phyloP scores from a whole-genome alignment of 495 filamentous ascomycete species.

The Xylaria flabelliformis region DNA sequence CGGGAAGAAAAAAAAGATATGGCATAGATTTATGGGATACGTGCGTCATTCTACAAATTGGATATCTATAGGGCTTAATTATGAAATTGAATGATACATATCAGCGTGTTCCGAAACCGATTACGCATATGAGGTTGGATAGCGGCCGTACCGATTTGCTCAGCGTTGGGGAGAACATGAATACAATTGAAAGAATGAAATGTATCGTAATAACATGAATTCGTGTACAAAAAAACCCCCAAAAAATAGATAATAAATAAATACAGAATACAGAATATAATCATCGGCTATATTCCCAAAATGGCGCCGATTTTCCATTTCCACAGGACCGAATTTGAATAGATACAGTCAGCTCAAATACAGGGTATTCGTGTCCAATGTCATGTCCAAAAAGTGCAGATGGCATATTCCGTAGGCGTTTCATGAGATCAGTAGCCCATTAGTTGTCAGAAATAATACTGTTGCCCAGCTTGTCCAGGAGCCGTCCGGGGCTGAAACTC shows the following conservation, averaged over 20 bases:
- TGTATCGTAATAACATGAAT: not conserved
- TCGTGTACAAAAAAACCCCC: not conserved
- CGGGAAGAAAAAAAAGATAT: not conserved
- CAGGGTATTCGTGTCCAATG: not conserved
- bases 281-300: not conserved
- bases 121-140: not conserved
- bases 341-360: not conserved
- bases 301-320: not conserved
- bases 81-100: not conserved
- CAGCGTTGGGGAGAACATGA: not conserved
- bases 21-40: not conserved
- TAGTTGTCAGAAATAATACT: conserved; percentile 51
- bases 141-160: not conserved
- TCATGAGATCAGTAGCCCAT: not conserved
- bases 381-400: not conserved
- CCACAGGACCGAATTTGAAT: not conserved
- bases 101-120: conserved; percentile 1
- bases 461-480: conserved; percentile 56
- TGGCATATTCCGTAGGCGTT: not conserved
- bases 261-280: not conserved
- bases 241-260: too few species aligned
- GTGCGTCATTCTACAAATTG: not conserved
- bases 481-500: conserved; percentile 57
- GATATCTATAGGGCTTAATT: not conserved
- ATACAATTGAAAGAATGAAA: not conserved